Evolutionary conservation across 257 asterid species (phyloP).

Genomic region (Coffea eugenioides): DNA sequence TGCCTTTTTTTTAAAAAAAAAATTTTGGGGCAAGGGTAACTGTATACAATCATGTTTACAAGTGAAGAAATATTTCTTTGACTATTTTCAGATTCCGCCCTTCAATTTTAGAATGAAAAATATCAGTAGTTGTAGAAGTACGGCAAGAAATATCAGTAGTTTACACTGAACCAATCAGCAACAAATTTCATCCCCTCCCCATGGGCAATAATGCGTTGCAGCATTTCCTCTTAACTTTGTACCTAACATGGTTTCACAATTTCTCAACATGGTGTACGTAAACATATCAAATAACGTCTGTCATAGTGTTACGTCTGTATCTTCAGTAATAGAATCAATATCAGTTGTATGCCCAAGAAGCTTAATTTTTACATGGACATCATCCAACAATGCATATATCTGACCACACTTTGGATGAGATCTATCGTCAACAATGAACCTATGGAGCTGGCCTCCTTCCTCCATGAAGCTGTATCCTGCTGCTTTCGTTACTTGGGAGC

Average conservation of each 20-base stretch:
- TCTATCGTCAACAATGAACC: conserved; percentile 71
- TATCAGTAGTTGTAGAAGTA: background rate
- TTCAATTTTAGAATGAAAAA: too few species aligned
- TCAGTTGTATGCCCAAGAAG: conserved; percentile 1
- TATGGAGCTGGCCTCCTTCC: conserved; percentile 68
- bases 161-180: background rate
- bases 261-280: background rate
- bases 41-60: background rate
- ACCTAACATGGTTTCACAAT: background rate
- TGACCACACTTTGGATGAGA: conserved; percentile 46
- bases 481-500: conserved; percentile 53
- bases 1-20: background rate
- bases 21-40: too few species aligned
- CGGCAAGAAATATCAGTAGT: background rate
- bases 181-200: background rate
- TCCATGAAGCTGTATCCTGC: conserved; percentile 86
- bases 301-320: too few species aligned
- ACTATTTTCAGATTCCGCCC: background rate
- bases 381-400: conserved; percentile 44
- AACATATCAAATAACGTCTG: background rate
- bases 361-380: conserved; percentile 47
- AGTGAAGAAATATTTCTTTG: background rate
- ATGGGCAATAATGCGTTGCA: too few species aligned
- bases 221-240: too few species aligned
- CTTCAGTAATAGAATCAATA: conserved; percentile 27